Base-by-base conservation (phyloP, 1,139 yeast genomes). In the Kodamaea plutei region DNA sequence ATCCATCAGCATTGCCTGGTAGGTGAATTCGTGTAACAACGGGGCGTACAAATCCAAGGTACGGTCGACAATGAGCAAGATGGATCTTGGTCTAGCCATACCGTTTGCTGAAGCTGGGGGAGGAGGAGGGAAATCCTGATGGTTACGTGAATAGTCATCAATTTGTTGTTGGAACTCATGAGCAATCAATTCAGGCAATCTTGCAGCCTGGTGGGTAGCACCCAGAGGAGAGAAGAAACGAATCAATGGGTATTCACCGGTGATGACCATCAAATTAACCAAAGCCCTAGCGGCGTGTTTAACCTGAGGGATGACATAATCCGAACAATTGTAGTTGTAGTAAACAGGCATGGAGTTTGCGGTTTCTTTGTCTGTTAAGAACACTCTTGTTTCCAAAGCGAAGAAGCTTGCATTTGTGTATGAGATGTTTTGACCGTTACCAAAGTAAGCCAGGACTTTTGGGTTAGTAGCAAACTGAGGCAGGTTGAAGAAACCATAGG, bases 1-100 rank as follows among this genome's bases (percentile, higher is more conserved):
- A 54, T 91, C 98, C 64, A 82, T 80, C 10, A 91, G 84, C 85
- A 89, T 81, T 5, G 96, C 91, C 56, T 91, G 95, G 55, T 88
- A 93, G n/a, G 83, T 76, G 56, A 89, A 87, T 52, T 88, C 96
- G 55, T 91, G 98, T 33, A 89, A 58, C 29, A 93, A 54, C 0
- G 97, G 96, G 4, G 95, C 84, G 48, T 76, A 75, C 35, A 84
- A 65, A 54, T 93, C 98, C 52, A 88, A 54, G 1, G 95, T 72
- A 39, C 99, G 69, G 56, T 91, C 98, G 5, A 84, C 65, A 19
- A 91, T 76, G 30, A 91, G 56, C 44, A 89, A 69, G 1, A 85
- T 69, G 0, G 96, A 75, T 43, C 95, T 69, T 10, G 84, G 85
- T 41, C 81, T 65, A 6, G 15, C 13, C 23, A 13, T 20, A 14